Percentiles rank a stretch among this genome's conserved stretches.
phyloP scores from a whole-genome alignment of 305 asterid genomes.

The Fraxinus paxiana region DNA sequence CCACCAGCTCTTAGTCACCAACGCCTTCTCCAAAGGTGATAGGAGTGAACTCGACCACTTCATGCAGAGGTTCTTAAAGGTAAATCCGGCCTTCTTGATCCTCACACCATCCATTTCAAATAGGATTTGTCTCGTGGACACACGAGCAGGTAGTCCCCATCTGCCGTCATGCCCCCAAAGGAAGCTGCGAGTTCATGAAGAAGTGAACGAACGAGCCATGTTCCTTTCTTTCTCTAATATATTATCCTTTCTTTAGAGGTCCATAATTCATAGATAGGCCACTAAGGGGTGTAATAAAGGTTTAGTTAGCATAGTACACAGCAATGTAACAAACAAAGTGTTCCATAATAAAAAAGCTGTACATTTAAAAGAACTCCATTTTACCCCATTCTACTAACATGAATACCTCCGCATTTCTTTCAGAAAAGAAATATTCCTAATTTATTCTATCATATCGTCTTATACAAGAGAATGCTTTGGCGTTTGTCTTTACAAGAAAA shows the following conservation, averaged over 20 bases:
- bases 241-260: not conserved
- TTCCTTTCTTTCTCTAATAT: not conserved
- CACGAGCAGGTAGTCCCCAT: too few relatives aligned
- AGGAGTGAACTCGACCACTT: too few relatives aligned
- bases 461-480: not conserved
- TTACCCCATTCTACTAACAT: not conserved
- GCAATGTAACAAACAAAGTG: not conserved
- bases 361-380: not conserved
- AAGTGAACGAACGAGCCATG: too few relatives aligned
- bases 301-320: not conserved
- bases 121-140: too few relatives aligned
- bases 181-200: too few relatives aligned
- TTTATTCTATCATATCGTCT: not conserved
- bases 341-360: not conserved
- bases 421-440: not conserved
- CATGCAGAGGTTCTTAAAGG: too few relatives aligned
- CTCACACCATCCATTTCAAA: too few relatives aligned
- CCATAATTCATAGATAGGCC: not conserved
- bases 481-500: not conserved
- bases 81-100: too few relatives aligned
- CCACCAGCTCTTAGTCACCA: too few relatives aligned
- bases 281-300: not conserved
- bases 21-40: too few relatives aligned
- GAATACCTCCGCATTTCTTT: not conserved
- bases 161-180: too few relatives aligned